A percentile compares a stretch with the other conserved stretches of the same genome.
These are phyloP conservation scores for Pterulicium gracile DNA, from an alignment of 1,284 basidiomycete species.

Conservation along the genomic window DNA sequence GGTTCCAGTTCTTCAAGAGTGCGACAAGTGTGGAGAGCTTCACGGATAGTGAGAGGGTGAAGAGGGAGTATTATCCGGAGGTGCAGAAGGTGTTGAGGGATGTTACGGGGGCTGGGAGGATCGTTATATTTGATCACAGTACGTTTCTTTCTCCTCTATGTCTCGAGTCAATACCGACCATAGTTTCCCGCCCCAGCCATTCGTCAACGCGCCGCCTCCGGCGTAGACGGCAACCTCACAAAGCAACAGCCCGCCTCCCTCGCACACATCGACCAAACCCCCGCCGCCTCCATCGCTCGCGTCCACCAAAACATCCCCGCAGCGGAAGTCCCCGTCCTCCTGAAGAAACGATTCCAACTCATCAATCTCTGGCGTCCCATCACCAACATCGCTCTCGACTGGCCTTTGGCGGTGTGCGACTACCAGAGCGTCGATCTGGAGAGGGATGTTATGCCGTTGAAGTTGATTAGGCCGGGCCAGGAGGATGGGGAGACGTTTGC, in stretches of 20 bases:
- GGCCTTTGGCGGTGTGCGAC: too few species aligned
- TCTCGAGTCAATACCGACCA: background rate
- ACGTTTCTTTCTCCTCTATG: constrained; percentile 8
- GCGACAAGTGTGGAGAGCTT: too few species aligned
- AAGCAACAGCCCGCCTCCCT: constrained; percentile 37
- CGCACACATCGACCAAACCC: constrained; percentile 47
- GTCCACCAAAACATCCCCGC: constrained; percentile 42
- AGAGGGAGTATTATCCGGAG: constrained; percentile 46
- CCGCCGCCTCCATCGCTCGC: constrained; percentile 31
- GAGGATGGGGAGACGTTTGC: constrained; percentile 24
- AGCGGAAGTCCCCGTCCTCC: constrained; percentile 31
- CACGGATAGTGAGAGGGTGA: too few species aligned
- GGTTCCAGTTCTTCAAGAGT: too few species aligned
- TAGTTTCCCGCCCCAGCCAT: constrained; percentile 24
- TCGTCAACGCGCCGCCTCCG: constrained; percentile 29
- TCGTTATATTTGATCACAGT: constrained; percentile 50
- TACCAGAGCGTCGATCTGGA: constrained; percentile 32
- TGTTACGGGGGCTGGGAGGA: constrained; percentile 36
- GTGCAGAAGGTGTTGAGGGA: constrained; percentile 38
- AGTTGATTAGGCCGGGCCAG: constrained; percentile 29
- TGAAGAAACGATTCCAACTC: constrained; percentile 42
- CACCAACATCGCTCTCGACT: too few species aligned
- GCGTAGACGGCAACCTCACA: constrained; percentile 25
- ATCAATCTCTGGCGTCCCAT: too few species aligned
- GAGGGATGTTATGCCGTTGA: constrained; percentile 32